Evolutionary conservation across 306 rosid species (phyloP).

Genomic region (Pterocarpus santalinus): DNA sequence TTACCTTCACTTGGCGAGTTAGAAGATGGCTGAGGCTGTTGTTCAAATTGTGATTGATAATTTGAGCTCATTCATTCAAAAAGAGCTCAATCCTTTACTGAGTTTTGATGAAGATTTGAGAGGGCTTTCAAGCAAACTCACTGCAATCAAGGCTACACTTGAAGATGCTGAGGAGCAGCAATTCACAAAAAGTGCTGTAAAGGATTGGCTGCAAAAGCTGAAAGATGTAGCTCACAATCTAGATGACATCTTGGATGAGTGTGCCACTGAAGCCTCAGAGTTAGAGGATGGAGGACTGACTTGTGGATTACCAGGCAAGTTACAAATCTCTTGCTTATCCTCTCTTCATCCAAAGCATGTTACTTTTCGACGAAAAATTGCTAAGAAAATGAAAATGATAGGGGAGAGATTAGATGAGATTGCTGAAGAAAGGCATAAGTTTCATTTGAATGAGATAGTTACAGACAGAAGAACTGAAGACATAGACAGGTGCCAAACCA

Average conservation of each 20-base stretch:
- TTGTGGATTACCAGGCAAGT: neutral
- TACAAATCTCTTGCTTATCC: slow-evolving; percentile 22
- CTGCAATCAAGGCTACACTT: slow-evolving; percentile 39
- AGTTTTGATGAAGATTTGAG: slow-evolving; percentile 22
- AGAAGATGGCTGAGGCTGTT: slow-evolving; percentile 16
- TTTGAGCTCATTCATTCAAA: slow-evolving; percentile 5
- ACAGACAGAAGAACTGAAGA: neutral
- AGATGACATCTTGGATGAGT: slow-evolving; percentile 49
- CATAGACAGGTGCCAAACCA: slow-evolving; percentile 28
- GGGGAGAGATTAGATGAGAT: slow-evolving; percentile 25
- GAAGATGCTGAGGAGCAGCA: slow-evolving; percentile 51
- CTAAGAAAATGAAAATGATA: slow-evolving; percentile 29
- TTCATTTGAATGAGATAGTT: slow-evolving; percentile 4
- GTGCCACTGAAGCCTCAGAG: neutral
- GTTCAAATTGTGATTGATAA: slow-evolving; percentile 2
- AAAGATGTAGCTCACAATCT: slow-evolving; percentile 13
- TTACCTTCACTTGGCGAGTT: neutral
- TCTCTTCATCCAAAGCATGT: slow-evolving; percentile 24
- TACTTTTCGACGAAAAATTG: neutral
- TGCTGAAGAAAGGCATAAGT: slow-evolving; percentile 2
- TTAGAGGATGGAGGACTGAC: neutral
- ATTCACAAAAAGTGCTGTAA: neutral
- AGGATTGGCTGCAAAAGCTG: slow-evolving; percentile 41
- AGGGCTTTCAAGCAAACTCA: slow-evolving; percentile 13
- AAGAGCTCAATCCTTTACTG: neutral